phyloP scores from a whole-genome alignment of 1,139 yeast genomes.

The Yamadazyma jaroonii region DNA sequence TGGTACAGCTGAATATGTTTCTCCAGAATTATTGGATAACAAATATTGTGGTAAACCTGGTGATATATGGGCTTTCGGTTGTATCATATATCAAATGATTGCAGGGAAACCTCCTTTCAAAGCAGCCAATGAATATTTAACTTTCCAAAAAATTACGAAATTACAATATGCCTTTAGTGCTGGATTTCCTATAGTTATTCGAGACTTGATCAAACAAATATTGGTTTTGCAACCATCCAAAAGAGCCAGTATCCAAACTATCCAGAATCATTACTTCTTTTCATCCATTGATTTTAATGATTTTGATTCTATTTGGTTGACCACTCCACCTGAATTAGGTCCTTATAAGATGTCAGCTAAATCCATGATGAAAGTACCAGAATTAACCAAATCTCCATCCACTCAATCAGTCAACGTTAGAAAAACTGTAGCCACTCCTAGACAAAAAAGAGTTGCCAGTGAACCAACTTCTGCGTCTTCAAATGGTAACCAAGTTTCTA shows the following conservation, averaged over 20 bases:
- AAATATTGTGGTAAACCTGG: constrained; percentile 74
- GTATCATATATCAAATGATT: constrained; percentile 71
- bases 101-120: constrained; percentile 81
- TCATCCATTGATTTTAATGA: constrained; percentile 63
- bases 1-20: constrained; percentile 82
- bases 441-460: constrained; percentile 16
- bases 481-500: not conserved
- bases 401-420: constrained; percentile 13
- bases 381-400: constrained; percentile 26
- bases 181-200: constrained; percentile 45
- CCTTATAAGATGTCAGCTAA: constrained; percentile 61
- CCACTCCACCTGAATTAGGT: constrained; percentile 69
- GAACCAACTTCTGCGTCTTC: constrained; percentile 11
- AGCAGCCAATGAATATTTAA: constrained; percentile 70
- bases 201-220: constrained; percentile 46
- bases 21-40: constrained; percentile 68
- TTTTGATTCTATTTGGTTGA: constrained; percentile 64
- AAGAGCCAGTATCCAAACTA: constrained; percentile 36
- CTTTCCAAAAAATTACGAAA: constrained; percentile 51
- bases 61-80: constrained; percentile 82
- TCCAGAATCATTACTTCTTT: constrained; percentile 67
- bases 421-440: constrained; percentile 6
- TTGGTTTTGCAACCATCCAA: constrained; percentile 44
- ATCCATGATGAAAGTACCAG: constrained; percentile 56
- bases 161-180: constrained; percentile 66